phyloP scores from a whole-genome alignment of 805 yeast genomes.

The Candida insectorum region DNA sequence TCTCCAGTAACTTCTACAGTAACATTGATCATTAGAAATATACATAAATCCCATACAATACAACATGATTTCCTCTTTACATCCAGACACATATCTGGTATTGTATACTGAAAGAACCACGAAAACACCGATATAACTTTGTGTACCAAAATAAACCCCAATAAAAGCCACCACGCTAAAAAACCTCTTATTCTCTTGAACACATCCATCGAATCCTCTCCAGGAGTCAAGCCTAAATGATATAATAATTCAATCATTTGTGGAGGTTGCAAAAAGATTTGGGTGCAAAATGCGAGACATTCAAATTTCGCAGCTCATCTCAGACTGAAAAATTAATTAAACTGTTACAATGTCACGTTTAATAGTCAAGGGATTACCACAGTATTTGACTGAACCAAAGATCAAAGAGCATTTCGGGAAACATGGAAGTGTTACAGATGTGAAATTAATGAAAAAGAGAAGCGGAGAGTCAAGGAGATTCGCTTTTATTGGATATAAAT shows the following conservation, averaged over 20 bases:
- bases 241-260: conserved; percentile 24
- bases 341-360: conserved; percentile 69
- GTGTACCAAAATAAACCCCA: conserved; percentile 14
- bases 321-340: conserved; percentile 5
- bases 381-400: conserved; percentile 70
- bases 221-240: conserved; percentile 28
- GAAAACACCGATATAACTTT: conserved; percentile 18
- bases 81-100: conserved; percentile 19
- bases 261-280: not conserved
- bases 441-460: conserved; percentile 73
- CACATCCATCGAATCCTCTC: conserved; percentile 8
- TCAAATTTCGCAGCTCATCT: conserved; percentile 7
- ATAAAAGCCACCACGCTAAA: conserved; percentile 14
- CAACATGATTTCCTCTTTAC: conserved; percentile 16
- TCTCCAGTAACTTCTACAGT: conserved; percentile 43
- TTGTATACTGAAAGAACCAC: conserved; percentile 9
- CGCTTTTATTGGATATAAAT: conserved; percentile 86
- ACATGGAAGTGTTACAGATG: conserved; percentile 78
- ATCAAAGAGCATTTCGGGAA: conserved; percentile 60
- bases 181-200: conserved; percentile 16
- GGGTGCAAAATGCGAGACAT: conserved; percentile 1
- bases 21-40: conserved; percentile 34
- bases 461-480: conserved; percentile 88
- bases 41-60: conserved; percentile 27
- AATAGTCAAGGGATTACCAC: conserved; percentile 87